phyloP scores from a whole-genome alignment of 148 eudicot genomes.

The Vaccinium myrtillus region DNA sequence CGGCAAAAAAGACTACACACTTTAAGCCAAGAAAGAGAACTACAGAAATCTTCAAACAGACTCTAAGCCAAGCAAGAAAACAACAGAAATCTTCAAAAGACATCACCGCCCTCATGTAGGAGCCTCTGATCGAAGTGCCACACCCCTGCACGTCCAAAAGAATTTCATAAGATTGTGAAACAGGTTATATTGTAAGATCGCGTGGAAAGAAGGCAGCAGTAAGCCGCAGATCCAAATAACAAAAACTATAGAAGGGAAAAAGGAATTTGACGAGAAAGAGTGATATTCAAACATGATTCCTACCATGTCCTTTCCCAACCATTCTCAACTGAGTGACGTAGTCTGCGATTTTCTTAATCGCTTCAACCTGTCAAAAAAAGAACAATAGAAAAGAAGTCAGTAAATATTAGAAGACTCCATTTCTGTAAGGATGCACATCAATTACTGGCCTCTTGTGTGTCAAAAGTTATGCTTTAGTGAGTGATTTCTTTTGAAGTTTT shows the following conservation, averaged over 20 bases:
- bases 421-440: not conserved
- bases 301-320: conserved; percentile 95
- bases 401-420: not conserved
- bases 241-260: not conserved
- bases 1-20: too few species aligned
- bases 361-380: conserved; percentile 50
- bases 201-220: not conserved
- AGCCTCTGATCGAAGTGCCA: conserved; percentile 93
- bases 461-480: not conserved
- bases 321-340: conserved; percentile 72
- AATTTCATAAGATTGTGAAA: not conserved
- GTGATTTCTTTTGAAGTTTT: not conserved
- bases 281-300: not conserved
- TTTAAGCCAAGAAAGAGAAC: not conserved
- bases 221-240: not conserved
- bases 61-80: not conserved
- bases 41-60: not conserved
- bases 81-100: not conserved
- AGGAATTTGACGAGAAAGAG: not conserved
- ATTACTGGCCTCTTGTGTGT: not conserved
- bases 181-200: not conserved
- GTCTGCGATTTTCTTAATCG: conserved; percentile 82
- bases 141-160: conserved; percentile 52
- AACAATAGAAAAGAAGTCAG: not conserved
- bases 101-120: conserved; percentile 39